Evolutionary conservation across 768 basidiomycete genomes (phyloP).

Genomic region (Rhodocollybia butyracea): DNA sequence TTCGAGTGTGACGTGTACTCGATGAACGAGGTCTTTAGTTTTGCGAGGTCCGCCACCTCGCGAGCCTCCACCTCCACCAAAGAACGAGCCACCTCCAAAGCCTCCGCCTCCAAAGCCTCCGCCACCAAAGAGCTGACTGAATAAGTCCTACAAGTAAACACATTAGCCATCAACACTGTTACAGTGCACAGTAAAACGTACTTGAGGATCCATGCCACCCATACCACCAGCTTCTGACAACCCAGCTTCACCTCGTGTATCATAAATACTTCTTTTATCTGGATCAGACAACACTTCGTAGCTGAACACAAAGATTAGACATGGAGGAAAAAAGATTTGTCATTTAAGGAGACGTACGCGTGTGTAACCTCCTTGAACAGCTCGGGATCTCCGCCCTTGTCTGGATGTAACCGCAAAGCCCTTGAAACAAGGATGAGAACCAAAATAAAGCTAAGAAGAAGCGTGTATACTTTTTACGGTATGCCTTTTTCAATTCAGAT

Average conservation of each 20-base stretch:
- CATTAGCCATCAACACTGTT: neutral
- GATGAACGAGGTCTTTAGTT: conserved; percentile 97
- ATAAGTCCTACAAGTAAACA: conserved; percentile 65
- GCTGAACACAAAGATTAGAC: conserved; percentile 33
- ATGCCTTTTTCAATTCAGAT: conserved; percentile 89
- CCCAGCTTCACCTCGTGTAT: conserved; percentile 91
- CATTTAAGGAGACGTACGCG: conserved; percentile 58
- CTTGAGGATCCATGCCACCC: conserved; percentile 97
- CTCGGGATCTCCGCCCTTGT: conserved; percentile 96
- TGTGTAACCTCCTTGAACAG: conserved; percentile 96
- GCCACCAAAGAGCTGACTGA: conserved; percentile 93
- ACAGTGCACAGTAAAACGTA: conserved; percentile 26
- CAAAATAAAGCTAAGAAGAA: neutral
- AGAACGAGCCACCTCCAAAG: conserved; percentile 63
- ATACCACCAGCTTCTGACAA: conserved; percentile 82
- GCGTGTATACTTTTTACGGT: conserved; percentile 77
- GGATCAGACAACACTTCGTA: conserved; percentile 93
- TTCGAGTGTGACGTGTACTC: conserved; percentile 93
- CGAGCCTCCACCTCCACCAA: conserved; percentile 67
- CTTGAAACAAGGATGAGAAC: conserved; percentile 33
- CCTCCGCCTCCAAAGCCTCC: conserved; percentile 60
- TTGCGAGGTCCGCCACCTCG: conserved; percentile 79
- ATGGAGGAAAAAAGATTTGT: conserved; percentile 1
- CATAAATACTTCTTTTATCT: conserved; percentile 79
- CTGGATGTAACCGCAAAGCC: conserved; percentile 82